These are phyloP conservation scores for Monsonia emarginata DNA, from an alignment of 441 rosid genomes.

Conservation along the genomic window DNA sequence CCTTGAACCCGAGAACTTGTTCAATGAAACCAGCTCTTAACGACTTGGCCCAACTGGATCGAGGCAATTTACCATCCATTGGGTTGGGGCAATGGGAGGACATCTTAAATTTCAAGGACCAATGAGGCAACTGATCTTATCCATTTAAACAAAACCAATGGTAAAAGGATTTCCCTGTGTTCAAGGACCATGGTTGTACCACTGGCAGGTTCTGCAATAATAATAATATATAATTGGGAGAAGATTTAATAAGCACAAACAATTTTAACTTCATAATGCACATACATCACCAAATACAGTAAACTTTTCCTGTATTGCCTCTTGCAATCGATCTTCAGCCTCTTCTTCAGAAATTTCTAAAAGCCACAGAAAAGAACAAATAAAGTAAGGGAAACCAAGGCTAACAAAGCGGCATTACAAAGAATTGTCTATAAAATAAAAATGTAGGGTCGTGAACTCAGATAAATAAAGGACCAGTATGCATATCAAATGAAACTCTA, in stretches of 20 bases:
- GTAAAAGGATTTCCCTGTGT: neutral
- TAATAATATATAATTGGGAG: neutral
- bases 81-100: neutral
- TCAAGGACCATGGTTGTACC: neutral
- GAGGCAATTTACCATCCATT: neutral
- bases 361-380: slow-evolving; percentile 23
- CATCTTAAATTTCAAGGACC: neutral
- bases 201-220: neutral
- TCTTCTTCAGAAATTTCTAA: slow-evolving; percentile 95
- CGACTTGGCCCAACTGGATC: no score
- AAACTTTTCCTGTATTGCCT: slow-evolving; percentile 94
- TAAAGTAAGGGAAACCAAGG: slow-evolving; percentile 12
- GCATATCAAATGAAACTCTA: neutral
- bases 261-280: slow-evolving; percentile 16
- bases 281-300: slow-evolving; percentile 94
- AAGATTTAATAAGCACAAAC: neutral
- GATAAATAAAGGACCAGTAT: neutral
- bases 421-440: neutral
- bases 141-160: neutral
- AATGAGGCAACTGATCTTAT: neutral
- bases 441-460: neutral
- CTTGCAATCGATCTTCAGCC: slow-evolving; percentile 92
- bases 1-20: no score
- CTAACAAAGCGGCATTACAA: neutral
- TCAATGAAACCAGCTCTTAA: no score